Evolutionary conservation across 768 basidiomycete genomes (phyloP).

Genomic region (Boletus subparvulus): DNA sequence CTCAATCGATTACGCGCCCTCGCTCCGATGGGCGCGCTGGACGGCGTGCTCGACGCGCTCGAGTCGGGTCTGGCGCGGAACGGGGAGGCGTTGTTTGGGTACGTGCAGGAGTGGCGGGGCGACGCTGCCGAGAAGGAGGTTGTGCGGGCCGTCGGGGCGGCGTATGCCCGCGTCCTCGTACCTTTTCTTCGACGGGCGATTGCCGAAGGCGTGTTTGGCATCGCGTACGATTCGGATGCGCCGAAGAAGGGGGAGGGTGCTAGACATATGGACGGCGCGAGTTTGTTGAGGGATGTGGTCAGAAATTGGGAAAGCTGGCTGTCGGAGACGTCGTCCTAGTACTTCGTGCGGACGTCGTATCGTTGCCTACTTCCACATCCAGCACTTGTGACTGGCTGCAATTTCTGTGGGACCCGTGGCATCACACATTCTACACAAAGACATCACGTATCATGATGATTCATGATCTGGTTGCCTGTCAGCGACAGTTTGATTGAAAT

Average conservation of each 20-base stretch:
- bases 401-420: neutral
- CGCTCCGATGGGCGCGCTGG: constrained; percentile 62
- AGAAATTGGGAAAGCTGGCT: constrained; percentile 34
- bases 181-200: constrained; percentile 71
- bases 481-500: neutral
- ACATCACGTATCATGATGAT: neutral
- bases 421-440: neutral
- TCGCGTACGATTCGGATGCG: constrained; percentile 17
- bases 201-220: constrained; percentile 72
- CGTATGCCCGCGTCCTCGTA: constrained; percentile 62
- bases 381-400: neutral
- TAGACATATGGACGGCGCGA: neutral
- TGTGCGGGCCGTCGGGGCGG: constrained; percentile 50
- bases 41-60: constrained; percentile 48
- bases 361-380: neutral
- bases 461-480: neutral
- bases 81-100: constrained; percentile 47
- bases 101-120: constrained; percentile 42
- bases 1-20: constrained; percentile 83
- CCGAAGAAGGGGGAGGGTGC: neutral
- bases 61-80: constrained; percentile 50
- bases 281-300: constrained; percentile 10
- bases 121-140: constrained; percentile 34
- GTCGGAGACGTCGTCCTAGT: constrained; percentile 9
- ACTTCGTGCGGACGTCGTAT: neutral